Percentiles rank a stretch among this genome's conserved stretches.
phyloP scores from a whole-genome alignment of 2,329 filamentous ascomycete species.

The Cladorrhinum sp. region DNA sequence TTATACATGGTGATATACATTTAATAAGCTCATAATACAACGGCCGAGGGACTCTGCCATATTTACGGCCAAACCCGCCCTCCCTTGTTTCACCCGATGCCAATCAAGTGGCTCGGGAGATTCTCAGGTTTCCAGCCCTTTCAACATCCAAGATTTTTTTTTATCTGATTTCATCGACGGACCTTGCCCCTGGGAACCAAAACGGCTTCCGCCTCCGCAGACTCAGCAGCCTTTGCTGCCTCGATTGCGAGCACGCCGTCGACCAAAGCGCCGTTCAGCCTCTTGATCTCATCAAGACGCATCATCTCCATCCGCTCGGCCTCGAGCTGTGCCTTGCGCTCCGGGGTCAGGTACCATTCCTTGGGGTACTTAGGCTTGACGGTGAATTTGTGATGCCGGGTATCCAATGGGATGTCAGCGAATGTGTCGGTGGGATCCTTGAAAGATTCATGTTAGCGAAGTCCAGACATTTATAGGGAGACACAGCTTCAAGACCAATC shows the following conservation, averaged over 20 bases:
- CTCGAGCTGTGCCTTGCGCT: constrained; percentile 65
- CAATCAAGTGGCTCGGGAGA: too few relatives aligned
- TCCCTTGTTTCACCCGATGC: too few relatives aligned
- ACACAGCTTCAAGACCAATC: constrained; percentile 10
- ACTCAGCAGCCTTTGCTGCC: constrained; percentile 31
- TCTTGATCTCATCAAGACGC: constrained; percentile 52
- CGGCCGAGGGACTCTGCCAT: neutral
- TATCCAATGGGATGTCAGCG: constrained; percentile 83
- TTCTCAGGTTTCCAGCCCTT: neutral
- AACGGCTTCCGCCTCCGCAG: constrained; percentile 12
- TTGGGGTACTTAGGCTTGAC: constrained; percentile 69
- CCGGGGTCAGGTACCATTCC: constrained; percentile 74
- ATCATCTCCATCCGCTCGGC: constrained; percentile 51
- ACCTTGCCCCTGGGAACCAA: constrained; percentile 3
- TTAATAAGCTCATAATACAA: constrained; percentile 18
- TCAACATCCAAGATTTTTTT: neutral
- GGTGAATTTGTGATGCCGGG: constrained; percentile 75
- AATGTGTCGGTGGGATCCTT: constrained; percentile 76
- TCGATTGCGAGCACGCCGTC: constrained; percentile 53
- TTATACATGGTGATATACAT: constrained; percentile 19
- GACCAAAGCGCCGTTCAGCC: constrained; percentile 55
- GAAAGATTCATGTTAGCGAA: constrained; percentile 17
- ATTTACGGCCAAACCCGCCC: neutral
- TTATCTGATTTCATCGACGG: neutral
- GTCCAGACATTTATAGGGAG: neutral